Evolutionary conservation across 2,329 filamentous ascomycete species (phyloP).

Genomic region (Alternaria conjuncta): DNA sequence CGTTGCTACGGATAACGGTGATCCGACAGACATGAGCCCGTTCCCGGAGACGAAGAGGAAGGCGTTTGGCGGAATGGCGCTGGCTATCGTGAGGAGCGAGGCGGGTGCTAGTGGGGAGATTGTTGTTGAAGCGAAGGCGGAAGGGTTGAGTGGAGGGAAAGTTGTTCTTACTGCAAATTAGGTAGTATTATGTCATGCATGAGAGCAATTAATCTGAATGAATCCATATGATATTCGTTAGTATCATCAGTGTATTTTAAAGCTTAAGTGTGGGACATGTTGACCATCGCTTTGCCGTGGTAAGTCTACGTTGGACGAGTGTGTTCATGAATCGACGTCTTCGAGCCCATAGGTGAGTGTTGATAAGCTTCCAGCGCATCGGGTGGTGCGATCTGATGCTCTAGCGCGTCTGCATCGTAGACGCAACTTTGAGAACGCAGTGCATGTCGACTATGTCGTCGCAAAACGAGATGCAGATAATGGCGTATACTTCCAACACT

Average conservation of each 20-base stretch:
- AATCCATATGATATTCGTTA: neutral
- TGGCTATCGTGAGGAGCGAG: constrained; percentile 32
- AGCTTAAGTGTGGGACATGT: neutral
- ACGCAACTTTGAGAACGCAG: neutral
- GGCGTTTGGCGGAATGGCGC: constrained; percentile 32
- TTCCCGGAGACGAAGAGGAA: constrained; percentile 32
- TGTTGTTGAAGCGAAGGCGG: constrained; percentile 15
- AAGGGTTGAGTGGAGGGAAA: constrained; percentile 6
- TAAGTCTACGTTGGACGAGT: neutral
- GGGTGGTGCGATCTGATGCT: neutral
- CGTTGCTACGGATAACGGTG: constrained; percentile 35
- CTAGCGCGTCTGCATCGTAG: neutral
- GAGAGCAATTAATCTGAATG: neutral
- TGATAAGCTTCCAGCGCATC: neutral
- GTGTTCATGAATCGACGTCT: neutral
- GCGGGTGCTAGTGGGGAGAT: constrained; percentile 16
- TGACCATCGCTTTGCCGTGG: neutral
- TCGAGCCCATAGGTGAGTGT: neutral
- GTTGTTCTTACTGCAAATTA: constrained; percentile 11
- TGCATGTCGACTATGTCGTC: neutral
- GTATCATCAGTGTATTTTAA: neutral
- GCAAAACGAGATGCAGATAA: neutral
- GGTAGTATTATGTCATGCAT: no score
- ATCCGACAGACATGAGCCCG: constrained; percentile 31
- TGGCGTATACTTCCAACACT: neutral